Base-by-base conservation (phyloP, 139 green algal genomes). In the Pseudopediastrum boryanum region DNA sequence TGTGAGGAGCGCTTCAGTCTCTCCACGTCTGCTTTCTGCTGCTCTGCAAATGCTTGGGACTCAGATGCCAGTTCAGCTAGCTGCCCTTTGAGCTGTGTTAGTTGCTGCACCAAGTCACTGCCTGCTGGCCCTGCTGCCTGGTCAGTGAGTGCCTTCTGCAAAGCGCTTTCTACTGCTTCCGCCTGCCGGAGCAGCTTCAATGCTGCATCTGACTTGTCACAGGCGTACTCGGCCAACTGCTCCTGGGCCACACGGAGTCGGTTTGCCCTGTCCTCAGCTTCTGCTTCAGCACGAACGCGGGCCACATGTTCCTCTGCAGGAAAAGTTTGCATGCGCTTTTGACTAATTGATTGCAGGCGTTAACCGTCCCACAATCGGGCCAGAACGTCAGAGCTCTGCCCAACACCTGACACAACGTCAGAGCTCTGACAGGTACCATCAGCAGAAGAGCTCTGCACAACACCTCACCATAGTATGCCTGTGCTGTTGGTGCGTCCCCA, bases 221-320 rank as follows among this genome's bases (percentile, higher is more conserved):
- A n/a, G 1, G 92, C 87, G 35, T 92, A 96, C 74, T 97, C 94
- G 13, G 85, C 83, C 3, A 94, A 72, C 83, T 97, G 94, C 78
- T 95, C 84, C 73, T 95, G 90, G 0, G 88, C 88, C 1, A 97
- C 94, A 2, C 78, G 63, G 12, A 97, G 82, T 0, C 88, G 81
- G 33, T 88, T 85, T 4, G 77, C 76, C 0, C 75, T 72, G 59
- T 96, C 84, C 44, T 88, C 46, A 0, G 91, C 92, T 7, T 90
- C 84, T 0, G 85, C 91, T 76, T 97, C 93, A 5, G 93, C 93
- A 5, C 89, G 71, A 10, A 94, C 44, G 0, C 89, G 86, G 2
- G 76, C 72, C 29, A 84, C n/a, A 44, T 96, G 89, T 67, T 94
- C 90, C 67, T 92, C 93, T 96, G 91, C 74, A 63, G 4, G 61